Conservation (phyloP, 2,329 filamentous ascomycete genomes). For the Hypoxylon sp. region DNA sequence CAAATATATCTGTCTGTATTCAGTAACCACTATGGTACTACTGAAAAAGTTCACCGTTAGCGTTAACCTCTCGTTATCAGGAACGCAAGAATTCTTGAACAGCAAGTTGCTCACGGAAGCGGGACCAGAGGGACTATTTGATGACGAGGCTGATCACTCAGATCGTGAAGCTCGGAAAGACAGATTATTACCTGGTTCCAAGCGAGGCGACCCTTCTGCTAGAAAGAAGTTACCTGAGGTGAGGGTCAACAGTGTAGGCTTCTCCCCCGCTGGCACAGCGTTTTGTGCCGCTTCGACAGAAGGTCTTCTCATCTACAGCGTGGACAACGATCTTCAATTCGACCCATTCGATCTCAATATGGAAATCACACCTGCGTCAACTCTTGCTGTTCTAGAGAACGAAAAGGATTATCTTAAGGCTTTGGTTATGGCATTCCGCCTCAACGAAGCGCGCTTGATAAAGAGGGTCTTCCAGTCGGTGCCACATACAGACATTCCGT, state of each 20-base stretch:
- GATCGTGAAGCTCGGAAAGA: slow-evolving; percentile 88
- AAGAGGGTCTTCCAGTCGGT: slow-evolving; percentile 86
- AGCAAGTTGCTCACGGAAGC: slow-evolving; percentile 91
- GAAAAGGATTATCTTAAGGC: slow-evolving; percentile 89
- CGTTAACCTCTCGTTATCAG: slow-evolving; percentile 92
- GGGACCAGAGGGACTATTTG: slow-evolving; percentile 83
- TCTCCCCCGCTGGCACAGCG: slow-evolving; percentile 85
- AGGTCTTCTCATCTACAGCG: slow-evolving; percentile 89
- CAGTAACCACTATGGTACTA: slow-evolving; percentile 89
- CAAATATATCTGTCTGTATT: slow-evolving; percentile 98
- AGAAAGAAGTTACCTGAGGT: slow-evolving; percentile 83
- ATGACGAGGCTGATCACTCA: slow-evolving; percentile 86
- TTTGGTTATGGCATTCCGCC: slow-evolving; percentile 94
- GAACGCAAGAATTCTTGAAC: slow-evolving; percentile 96
- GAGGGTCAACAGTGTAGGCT: slow-evolving; percentile 82
- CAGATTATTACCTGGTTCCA: slow-evolving; percentile 81
- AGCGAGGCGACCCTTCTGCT: slow-evolving; percentile 83
- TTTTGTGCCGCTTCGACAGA: slow-evolving; percentile 97
- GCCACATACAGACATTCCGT: slow-evolving; percentile 75
- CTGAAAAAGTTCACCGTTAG: slow-evolving; percentile 96
- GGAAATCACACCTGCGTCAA: slow-evolving; percentile 88
- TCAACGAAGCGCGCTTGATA: slow-evolving; percentile 85
- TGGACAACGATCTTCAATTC: slow-evolving; percentile 85
- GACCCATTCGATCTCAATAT: slow-evolving; percentile 97
- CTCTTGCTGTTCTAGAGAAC: slow-evolving; percentile 71